phyloP scores from a whole-genome alignment of 495 filamentous ascomycete genomes.

The Talaromyces adpressus region DNA sequence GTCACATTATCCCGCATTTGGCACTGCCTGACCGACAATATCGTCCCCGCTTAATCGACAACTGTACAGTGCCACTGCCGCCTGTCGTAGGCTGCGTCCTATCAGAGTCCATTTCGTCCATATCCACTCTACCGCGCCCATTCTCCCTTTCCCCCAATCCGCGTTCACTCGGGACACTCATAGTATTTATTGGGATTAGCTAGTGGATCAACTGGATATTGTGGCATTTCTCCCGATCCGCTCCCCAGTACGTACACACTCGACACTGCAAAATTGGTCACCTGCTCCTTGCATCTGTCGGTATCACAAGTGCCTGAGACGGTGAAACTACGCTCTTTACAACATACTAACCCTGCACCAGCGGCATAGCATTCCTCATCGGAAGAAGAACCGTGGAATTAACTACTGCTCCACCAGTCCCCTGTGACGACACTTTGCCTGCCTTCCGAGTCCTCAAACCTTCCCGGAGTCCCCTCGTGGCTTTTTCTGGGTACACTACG shows the following conservation, averaged over 20 bases:
- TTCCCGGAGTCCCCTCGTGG: background rate
- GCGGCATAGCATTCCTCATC: background rate
- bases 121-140: background rate
- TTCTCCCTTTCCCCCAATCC: constrained; percentile 1
- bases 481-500: constrained; percentile 3
- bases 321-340: background rate
- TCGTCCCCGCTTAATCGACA: background rate
- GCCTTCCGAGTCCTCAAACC: background rate
- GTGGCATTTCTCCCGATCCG: constrained; percentile 1
- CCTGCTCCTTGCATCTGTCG: constrained; percentile 10
- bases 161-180: background rate
- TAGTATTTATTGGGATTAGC: background rate
- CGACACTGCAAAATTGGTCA: constrained; percentile 1
- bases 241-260: background rate
- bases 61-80: background rate
- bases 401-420: background rate
- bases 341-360: background rate
- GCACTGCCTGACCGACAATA: background rate
- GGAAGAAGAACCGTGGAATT: background rate
- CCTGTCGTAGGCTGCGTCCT: background rate
- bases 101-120: background rate
- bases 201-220: constrained; percentile 1
- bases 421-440: background rate
- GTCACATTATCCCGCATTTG: background rate
- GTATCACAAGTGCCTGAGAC: constrained; percentile 11